Percentiles rank a stretch among this genome's conserved stretches.
Evolutionary conservation across 2,329 filamentous ascomycete species (phyloP).

Genomic region (Tolypocladium endophyticum): DNA sequence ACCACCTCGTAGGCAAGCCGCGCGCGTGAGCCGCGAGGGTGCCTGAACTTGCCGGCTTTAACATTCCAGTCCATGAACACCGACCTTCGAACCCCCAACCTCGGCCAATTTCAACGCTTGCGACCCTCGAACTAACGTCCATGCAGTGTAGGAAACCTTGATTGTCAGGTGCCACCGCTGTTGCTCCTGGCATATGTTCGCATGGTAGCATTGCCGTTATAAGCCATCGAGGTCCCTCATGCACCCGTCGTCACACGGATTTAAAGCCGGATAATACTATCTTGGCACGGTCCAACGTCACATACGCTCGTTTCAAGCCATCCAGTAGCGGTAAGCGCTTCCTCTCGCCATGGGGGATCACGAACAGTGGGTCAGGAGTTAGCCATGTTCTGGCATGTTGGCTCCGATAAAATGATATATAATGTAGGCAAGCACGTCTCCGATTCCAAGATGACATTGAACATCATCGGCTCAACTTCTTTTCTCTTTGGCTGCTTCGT

Average conservation of each 20-base stretch:
- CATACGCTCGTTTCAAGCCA: neutral
- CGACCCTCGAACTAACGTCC: no score
- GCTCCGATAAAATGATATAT: neutral
- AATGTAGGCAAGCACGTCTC: neutral
- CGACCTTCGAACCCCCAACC: neutral
- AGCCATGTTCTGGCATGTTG: neutral
- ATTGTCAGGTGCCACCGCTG: neutral
- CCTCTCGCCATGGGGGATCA: neutral
- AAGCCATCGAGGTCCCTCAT: neutral
- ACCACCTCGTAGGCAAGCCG: neutral
- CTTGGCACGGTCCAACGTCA: neutral
- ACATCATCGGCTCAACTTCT: neutral
- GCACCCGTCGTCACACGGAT: neutral
- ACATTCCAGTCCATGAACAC: neutral
- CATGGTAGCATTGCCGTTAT: neutral
- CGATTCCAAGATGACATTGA: neutral
- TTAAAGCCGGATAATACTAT: neutral
- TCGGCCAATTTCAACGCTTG: neutral
- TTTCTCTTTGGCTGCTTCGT: neutral
- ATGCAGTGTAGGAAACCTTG: neutral
- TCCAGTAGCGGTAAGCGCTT: neutral
- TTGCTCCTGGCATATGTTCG: neutral
- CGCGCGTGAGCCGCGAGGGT: neutral
- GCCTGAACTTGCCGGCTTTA: neutral
- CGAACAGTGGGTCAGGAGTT: neutral